A percentile compares a stretch with the other conserved stretches of the same genome.
Conservation (phyloP, 345 rosid genomes). For the Chamaenerion angustifolium region DNA sequence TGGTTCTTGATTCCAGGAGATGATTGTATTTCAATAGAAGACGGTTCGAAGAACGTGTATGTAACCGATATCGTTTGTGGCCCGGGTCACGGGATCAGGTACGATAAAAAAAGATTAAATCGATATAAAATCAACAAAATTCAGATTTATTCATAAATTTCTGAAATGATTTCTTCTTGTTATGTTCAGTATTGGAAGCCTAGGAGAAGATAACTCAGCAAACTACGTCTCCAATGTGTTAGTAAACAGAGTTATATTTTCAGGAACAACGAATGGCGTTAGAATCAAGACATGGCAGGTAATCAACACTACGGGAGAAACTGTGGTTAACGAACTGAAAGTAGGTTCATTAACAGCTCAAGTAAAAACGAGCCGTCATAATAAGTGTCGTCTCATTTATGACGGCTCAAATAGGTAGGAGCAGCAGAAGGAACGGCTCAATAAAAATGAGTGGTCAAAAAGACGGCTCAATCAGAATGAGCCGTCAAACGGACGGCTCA, state of each 20-base stretch:
- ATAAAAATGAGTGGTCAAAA: too few species aligned
- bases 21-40: constrained; percentile 82
- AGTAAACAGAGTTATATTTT: constrained; percentile 13
- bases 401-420: too few species aligned
- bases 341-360: too few species aligned
- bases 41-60: constrained; percentile 65
- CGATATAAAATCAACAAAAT: background rate
- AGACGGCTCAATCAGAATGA: too few species aligned
- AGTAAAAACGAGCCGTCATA: too few species aligned
- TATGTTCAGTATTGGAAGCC: constrained; percentile 26
- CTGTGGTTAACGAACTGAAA: too few species aligned
- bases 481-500: too few species aligned
- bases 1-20: constrained; percentile 40
- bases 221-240: constrained; percentile 16
- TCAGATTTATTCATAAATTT: background rate
- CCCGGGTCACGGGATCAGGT: constrained; percentile 98
- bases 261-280: constrained; percentile 20
- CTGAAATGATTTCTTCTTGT: background rate
- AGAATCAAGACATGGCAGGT: constrained; percentile 31
- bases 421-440: too few species aligned
- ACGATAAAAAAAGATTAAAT: background rate
- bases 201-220: constrained; percentile 16
- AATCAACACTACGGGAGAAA: background rate
- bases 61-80: constrained; percentile 79
- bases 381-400: too few species aligned